Conservation (phyloP, 768 basidiomycete genomes). For the Lentinula lateritia region DNA sequence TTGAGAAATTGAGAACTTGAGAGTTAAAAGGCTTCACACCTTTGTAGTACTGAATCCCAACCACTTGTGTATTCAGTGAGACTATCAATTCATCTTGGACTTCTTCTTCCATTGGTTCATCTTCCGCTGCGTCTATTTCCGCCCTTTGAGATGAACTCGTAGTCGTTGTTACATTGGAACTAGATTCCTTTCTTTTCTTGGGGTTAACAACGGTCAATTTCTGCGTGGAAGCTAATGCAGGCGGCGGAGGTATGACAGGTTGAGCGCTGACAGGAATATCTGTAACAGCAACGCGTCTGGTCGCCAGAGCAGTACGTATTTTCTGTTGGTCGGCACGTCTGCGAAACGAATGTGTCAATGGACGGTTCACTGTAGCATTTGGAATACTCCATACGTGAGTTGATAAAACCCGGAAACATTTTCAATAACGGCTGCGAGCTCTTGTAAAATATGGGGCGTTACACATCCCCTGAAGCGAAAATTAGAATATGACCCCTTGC, state of each 20-base stretch:
- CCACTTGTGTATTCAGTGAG: slow-evolving; percentile 53
- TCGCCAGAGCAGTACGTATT: slow-evolving; percentile 52
- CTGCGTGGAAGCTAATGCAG: neutral
- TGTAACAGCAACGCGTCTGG: slow-evolving; percentile 45
- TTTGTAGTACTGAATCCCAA: slow-evolving; percentile 81
- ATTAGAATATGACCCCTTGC: neutral
- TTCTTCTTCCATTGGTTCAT: slow-evolving; percentile 39
- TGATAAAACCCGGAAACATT: slow-evolving; percentile 43
- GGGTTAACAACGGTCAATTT: slow-evolving; percentile 16
- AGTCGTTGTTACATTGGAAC: neutral
- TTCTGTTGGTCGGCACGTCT: slow-evolving; percentile 52
- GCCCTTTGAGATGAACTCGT: neutral
- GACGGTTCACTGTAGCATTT: neutral
- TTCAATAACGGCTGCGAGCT: slow-evolving; percentile 40
- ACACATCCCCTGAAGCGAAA: slow-evolving; percentile 59
- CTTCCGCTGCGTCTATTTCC: slow-evolving; percentile 31
- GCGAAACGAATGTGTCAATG: neutral
- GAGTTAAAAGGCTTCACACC: slow-evolving; percentile 28
- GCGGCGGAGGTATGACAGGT: neutral
- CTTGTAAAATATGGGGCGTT: slow-evolving; percentile 46
- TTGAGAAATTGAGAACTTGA: neutral
- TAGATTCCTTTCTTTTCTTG: slow-evolving; percentile 36
- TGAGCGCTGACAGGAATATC: slow-evolving; percentile 49
- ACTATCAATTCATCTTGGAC: slow-evolving; percentile 64
- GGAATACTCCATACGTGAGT: slow-evolving; percentile 39